phyloP scores from a whole-genome alignment of 345 rosid genomes.

The Dipteronia sinensis region DNA sequence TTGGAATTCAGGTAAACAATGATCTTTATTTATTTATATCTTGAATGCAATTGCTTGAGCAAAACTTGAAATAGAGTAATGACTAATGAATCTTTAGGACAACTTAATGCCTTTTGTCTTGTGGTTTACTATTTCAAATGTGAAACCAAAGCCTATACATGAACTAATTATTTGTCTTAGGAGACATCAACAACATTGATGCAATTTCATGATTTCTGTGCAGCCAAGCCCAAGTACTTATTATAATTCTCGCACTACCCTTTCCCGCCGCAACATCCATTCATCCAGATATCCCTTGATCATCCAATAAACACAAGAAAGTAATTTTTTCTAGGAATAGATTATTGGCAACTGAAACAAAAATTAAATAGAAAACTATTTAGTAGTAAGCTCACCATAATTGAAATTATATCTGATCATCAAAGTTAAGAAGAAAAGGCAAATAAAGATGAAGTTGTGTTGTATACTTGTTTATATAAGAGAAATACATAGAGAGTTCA shows the following conservation, averaged over 20 bases:
- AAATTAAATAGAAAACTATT: neutral
- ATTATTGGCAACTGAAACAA: conserved; percentile 12
- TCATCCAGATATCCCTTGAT: conserved; percentile 34
- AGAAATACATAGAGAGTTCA: conserved; percentile 16
- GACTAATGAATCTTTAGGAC: no score
- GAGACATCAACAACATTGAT: no score
- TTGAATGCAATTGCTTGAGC: neutral
- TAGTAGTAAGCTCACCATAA: conserved; percentile 39
- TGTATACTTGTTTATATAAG: neutral
- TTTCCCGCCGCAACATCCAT: no score
- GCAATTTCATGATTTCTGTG: no score
- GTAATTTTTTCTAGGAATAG: conserved; percentile 1
- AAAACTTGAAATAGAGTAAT: neutral
- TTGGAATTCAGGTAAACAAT: no score
- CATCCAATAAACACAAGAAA: conserved; percentile 14
- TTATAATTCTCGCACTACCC: no score
- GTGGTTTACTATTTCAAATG: neutral
- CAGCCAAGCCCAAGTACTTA: no score
- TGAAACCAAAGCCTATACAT: neutral
- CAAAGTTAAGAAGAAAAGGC: neutral
- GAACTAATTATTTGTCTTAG: no score
- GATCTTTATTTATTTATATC: no score
- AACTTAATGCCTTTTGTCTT: no score
- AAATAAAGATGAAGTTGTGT: conserved; percentile 3
- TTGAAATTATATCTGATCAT: conserved; percentile 17